A percentile compares a stretch with the other conserved stretches of the same genome.
Conservation (phyloP, 148 eudicot genomes). For the Cornus controversa region DNA sequence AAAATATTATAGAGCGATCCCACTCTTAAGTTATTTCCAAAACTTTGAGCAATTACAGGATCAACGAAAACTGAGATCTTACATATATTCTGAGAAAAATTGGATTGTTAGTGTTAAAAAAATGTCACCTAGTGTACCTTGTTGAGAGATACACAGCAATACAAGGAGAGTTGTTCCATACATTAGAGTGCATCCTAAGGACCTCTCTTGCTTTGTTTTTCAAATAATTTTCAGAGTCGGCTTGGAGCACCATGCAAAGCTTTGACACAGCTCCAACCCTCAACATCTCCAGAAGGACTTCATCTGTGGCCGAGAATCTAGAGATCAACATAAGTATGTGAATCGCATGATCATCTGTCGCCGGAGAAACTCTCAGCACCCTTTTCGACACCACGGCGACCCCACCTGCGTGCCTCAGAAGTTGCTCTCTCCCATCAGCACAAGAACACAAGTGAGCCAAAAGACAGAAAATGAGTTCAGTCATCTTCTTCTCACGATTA, state of each 20-base stretch:
- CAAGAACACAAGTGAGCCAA: conserved; percentile 57
- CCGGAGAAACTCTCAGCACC: conserved; percentile 51
- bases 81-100: too few species aligned
- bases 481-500: conserved; percentile 26
- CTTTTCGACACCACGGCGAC: conserved; percentile 51
- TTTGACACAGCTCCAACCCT: conserved; percentile 63
- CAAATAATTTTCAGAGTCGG: conserved; percentile 42
- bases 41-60: too few species aligned
- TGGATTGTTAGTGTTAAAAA: too few species aligned
- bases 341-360: conserved; percentile 53
- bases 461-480: conserved; percentile 47
- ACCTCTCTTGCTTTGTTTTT: conserved; percentile 64
- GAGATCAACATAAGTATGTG: conserved; percentile 40
- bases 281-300: conserved; percentile 59
- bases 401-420: conserved; percentile 49
- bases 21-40: too few species aligned
- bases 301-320: conserved; percentile 40
- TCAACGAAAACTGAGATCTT: too few species aligned
- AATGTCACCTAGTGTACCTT: conserved; percentile 37
- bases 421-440: conserved; percentile 67
- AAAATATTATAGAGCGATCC: too few species aligned
- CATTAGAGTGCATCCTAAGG: conserved; percentile 50
- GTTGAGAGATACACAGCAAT: conserved; percentile 59
- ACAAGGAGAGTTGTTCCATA: conserved; percentile 78
- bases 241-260: conserved; percentile 70